A percentile compares a stretch with the other conserved stretches of the same genome.
Conservation (phyloP, 306 rosid genomes). For the Quercus glauca region DNA sequence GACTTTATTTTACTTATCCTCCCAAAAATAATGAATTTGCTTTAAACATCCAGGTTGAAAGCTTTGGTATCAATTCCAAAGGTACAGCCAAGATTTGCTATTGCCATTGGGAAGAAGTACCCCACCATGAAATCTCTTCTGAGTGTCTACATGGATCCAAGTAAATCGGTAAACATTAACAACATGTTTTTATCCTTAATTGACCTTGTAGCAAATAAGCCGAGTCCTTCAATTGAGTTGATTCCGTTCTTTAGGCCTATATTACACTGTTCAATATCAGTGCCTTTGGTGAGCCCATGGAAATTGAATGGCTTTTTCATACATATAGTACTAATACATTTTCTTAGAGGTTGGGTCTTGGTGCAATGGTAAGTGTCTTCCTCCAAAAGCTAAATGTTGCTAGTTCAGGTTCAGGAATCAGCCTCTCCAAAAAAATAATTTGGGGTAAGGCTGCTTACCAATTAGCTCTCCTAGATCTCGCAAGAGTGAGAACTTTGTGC, state of each 20-base stretch:
- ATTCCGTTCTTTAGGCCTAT: neutral
- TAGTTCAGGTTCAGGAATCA: too few species aligned
- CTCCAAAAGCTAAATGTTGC: too few species aligned
- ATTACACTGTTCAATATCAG: neutral
- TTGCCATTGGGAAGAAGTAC: constrained; percentile 86
- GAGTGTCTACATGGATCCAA: constrained; percentile 75
- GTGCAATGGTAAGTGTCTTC: too few species aligned
- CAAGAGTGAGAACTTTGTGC: too few species aligned
- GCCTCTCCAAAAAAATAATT: too few species aligned
- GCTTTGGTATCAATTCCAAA: constrained; percentile 92
- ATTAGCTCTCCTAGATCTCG: too few species aligned
- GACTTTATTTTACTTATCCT: neutral
- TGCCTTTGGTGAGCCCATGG: neutral
- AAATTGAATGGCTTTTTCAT: neutral
- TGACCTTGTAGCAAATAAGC: neutral
- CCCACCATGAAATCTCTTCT: constrained; percentile 87
- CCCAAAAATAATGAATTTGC: neutral
- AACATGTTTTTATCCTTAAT: constrained; percentile 17
- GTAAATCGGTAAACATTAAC: constrained; percentile 53
- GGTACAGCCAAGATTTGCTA: constrained; percentile 92
- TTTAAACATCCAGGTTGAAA: constrained; percentile 65
- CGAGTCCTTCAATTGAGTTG: constrained; percentile 14
- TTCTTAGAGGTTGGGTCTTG: too few species aligned
- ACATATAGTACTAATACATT: neutral
- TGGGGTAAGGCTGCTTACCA: too few species aligned